Conservation (phyloP, 2,329 filamentous ascomycete species). For the Calonectria pseudoturangicola region DNA sequence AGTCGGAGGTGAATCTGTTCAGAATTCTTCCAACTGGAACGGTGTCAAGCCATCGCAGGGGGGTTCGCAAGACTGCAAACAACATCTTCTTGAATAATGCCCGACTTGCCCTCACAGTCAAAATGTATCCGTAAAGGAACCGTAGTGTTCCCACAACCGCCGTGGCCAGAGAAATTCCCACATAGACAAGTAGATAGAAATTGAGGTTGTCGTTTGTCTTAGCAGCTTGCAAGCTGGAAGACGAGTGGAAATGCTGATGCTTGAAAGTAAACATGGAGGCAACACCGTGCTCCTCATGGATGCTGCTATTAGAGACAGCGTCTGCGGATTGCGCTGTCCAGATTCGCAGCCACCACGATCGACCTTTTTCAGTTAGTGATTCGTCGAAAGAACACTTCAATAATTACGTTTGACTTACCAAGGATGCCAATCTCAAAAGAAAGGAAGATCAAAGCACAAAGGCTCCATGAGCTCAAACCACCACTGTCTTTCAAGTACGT, state of each 20-base stretch:
- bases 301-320: slow-evolving; percentile 47
- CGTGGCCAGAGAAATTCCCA: slow-evolving; percentile 78
- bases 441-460: slow-evolving; percentile 73
- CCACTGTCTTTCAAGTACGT: slow-evolving; percentile 81
- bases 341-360: slow-evolving; percentile 78
- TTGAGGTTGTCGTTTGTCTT: slow-evolving; percentile 64
- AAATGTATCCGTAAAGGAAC: slow-evolving; percentile 78
- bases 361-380: slow-evolving; percentile 57
- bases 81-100: slow-evolving; percentile 80
- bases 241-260: slow-evolving; percentile 65
- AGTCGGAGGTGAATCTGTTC: slow-evolving; percentile 87
- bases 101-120: slow-evolving; percentile 81
- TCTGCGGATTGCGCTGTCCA: slow-evolving; percentile 70
- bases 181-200: slow-evolving; percentile 83
- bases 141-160: slow-evolving; percentile 77
- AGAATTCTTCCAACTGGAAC: slow-evolving; percentile 85
- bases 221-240: slow-evolving; percentile 55
- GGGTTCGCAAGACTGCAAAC: slow-evolving; percentile 80
- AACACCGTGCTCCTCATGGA: slow-evolving; percentile 60
- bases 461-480: slow-evolving; percentile 75
- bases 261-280: slow-evolving; percentile 68
- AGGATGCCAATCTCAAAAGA: slow-evolving; percentile 73
- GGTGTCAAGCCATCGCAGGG: slow-evolving; percentile 87
- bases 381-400: background rate
- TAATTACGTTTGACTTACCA: slow-evolving; percentile 60